These are phyloP conservation scores for Microdochium bolleyi DNA, from an alignment of 2,329 filamentous ascomycete genomes.

Conservation along the genomic window DNA sequence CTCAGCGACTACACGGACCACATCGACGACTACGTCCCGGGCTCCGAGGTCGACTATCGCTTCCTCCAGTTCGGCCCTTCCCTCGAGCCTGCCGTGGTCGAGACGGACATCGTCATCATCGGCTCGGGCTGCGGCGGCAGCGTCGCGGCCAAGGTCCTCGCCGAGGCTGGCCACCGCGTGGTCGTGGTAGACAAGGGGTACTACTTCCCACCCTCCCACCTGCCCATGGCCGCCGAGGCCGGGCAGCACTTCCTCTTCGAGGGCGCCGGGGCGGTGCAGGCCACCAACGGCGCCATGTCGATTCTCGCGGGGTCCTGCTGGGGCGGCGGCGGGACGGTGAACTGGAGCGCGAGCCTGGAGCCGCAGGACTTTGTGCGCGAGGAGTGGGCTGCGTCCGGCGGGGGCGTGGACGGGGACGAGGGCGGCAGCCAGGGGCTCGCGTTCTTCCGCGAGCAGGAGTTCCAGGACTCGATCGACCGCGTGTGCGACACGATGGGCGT, in stretches of 20 bases:
- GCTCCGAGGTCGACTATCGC: conserved; percentile 43
- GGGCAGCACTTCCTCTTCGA: conserved; percentile 62
- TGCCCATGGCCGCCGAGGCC: conserved; percentile 63
- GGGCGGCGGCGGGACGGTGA: conserved; percentile 82
- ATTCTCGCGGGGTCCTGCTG: conserved; percentile 65
- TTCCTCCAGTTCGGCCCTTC: conserved; percentile 50
- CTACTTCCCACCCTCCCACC: conserved; percentile 61
- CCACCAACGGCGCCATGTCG: conserved; percentile 49
- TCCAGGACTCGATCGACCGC: conserved; percentile 70
- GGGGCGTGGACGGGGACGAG: too few relatives aligned
- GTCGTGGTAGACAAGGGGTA: conserved; percentile 79
- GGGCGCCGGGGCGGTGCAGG: conserved; percentile 48
- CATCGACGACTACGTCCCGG: conserved; percentile 41
- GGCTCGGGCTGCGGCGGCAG: conserved; percentile 83
- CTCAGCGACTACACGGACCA: conserved; percentile 51
- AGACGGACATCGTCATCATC: conserved; percentile 77
- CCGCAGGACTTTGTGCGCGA: conserved; percentile 69
- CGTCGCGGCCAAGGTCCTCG: conserved; percentile 72
- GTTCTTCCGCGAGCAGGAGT: conserved; percentile 67
- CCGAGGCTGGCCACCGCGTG: conserved; percentile 57
- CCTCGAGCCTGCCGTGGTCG: conserved; percentile 48
- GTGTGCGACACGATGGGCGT: conserved; percentile 77
- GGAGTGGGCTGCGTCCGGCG: conserved; percentile 66
- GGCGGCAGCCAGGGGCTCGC: conserved; percentile 54
- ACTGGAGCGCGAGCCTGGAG: conserved; percentile 64